Base-by-base conservation (phyloP, 179 eudicot species). In the Carnegiea gigantea region DNA sequence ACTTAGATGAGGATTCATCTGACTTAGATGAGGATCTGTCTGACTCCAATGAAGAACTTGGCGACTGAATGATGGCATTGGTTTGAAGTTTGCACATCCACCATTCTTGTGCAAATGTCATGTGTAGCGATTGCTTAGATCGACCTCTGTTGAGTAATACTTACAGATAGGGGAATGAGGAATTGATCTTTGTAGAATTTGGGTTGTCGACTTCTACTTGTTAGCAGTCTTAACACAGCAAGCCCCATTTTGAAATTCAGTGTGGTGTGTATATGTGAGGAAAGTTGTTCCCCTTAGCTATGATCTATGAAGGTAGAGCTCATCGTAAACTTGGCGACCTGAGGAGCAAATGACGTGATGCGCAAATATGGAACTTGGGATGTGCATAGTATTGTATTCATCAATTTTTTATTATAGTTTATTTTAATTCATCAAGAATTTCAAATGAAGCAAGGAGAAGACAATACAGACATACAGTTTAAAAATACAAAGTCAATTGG, bases 11-110 rank as follows among this genome's bases (percentile, higher is more conserved):
- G 28, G 68, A 75, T 75, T 2, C 4, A 40, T 40, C 44, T 18
- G 73, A 70, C 46, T 40, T 77, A 3, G 77, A 82, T 57, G 83
- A 73, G 21, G 86, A 82, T 72, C 85, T 82, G 30, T 67, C 68
- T 0, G 79, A 67, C 8, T 68, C 80, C 20, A 83, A 76, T 20
- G 85, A 78, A 10, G 81, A 82, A 9, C 26, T n/a, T 48, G 68
- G 70, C 43, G 79, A 67, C 43, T 81, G 68, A 53, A 81, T 62
- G 64, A 33, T 43, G 64, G 20, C 36, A 9, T 14, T 40, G 14
- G 6, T 17, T 23, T 48, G 67, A 53, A 30, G 6, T 17, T 23
- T 48, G 67, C 30, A 30, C 43, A 13, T 36, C n/a, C 15, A 1
- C 15, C 18, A 6, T 28, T 21, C 10, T 28, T 20, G 43, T 30